Conservation (phyloP, 441 rosid genomes). For the Arabidopsis hybrid region DNA sequence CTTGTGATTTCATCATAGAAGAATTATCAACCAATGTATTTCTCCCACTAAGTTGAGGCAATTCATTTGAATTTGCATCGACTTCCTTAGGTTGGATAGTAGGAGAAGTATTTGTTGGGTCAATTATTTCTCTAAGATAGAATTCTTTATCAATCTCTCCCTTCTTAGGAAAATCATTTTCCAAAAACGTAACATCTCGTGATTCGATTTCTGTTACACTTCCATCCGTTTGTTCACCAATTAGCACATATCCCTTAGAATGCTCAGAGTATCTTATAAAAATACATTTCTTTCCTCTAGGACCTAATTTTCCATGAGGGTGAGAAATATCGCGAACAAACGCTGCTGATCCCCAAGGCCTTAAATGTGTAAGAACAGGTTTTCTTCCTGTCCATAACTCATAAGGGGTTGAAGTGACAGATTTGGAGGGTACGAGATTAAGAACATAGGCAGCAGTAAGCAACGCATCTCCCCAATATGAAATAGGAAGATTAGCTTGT, state of each 20-base stretch:
- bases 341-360: background rate
- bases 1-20: background rate
- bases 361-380: background rate
- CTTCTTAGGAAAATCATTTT: background rate
- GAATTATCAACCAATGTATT: background rate
- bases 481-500: background rate
- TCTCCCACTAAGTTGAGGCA: conserved; percentile 13
- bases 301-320: conserved; percentile 3
- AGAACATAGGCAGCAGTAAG: too few relatives aligned
- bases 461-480: too few relatives aligned
- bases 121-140: background rate
- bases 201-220: background rate
- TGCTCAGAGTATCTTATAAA: background rate
- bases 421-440: too few relatives aligned
- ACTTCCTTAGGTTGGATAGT: background rate
- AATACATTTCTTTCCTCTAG: background rate
- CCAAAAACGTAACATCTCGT: conserved; percentile 3
- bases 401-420: background rate
- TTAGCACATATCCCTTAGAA: background rate
- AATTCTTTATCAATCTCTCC: conserved; percentile 8
- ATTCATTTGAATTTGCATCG: conserved; percentile 1
- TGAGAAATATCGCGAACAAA: background rate
- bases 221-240: background rate
- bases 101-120: background rate
- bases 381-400: conserved; percentile 2